Conservation (phyloP, 208 protist species). For the Trypanosoma cruzi region DNA sequence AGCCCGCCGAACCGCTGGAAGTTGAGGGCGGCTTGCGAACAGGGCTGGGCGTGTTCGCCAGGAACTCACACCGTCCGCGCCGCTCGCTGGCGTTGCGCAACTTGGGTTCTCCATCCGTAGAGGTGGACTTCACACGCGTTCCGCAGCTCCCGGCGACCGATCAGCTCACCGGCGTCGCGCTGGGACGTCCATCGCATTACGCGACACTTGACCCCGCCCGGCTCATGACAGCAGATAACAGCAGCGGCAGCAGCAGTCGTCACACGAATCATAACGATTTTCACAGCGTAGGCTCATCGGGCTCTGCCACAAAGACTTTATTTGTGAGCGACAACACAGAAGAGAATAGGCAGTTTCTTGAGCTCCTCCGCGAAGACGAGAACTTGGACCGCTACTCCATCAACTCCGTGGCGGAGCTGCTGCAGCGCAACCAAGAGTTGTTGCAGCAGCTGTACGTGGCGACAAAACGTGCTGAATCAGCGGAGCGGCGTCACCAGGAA, state of each 20-base stretch:
- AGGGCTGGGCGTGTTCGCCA: constrained; percentile 31
- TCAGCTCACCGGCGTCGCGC: constrained; percentile 61
- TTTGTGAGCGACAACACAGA: constrained; percentile 37
- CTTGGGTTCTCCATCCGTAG: constrained; percentile 24
- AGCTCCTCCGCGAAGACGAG: constrained; percentile 61
- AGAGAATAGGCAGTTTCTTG: constrained; percentile 37
- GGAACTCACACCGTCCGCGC: constrained; percentile 1
- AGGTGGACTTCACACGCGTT: constrained; percentile 21
- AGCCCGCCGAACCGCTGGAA: constrained; percentile 16
- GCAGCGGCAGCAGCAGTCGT: neutral
- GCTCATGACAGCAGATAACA: constrained; percentile 16
- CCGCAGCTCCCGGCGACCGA: constrained; percentile 53
- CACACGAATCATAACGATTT: neutral
- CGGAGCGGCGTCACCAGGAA: neutral
- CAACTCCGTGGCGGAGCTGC: constrained; percentile 64
- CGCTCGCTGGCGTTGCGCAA: constrained; percentile 16
- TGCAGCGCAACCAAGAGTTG: constrained; percentile 81
- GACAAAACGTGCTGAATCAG: constrained; percentile 34
- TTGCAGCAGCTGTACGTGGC: constrained; percentile 63
- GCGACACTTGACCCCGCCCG: constrained; percentile 31
- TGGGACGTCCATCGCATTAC: constrained; percentile 51
- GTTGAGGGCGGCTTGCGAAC: constrained; percentile 38
- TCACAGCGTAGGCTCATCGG: constrained; percentile 15
- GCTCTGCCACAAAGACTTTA: neutral
- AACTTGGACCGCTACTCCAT: constrained; percentile 62